phyloP scores from a whole-genome alignment of 2,329 filamentous ascomycete species.

The Balansia obtecta region DNA sequence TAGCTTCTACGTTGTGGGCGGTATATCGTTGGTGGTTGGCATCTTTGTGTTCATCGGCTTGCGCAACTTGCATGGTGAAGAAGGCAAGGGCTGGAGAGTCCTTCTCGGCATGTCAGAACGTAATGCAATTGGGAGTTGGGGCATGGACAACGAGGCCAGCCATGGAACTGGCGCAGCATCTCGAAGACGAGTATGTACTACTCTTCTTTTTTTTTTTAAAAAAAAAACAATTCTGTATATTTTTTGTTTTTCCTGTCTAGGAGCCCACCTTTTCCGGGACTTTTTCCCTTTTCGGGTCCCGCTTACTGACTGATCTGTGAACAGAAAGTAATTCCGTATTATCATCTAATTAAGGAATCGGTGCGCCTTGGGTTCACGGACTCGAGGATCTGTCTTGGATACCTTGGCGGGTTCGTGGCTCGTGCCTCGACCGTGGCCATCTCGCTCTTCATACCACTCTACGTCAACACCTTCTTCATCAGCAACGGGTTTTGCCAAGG shows the following conservation, averaged over 20 bases:
- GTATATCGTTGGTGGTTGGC: conserved; percentile 59
- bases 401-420: conserved; percentile 88
- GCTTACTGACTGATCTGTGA: not conserved
- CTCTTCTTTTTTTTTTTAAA: no score
- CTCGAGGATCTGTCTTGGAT: conserved; percentile 70
- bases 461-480: conserved; percentile 84
- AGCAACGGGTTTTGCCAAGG: conserved; percentile 65
- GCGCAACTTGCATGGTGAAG: conserved; percentile 55
- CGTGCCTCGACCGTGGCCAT: conserved; percentile 91
- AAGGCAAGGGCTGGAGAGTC: conserved; percentile 58
- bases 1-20: conserved; percentile 79
- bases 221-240: no score
- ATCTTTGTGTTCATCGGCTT: conserved; percentile 70
- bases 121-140: conserved; percentile 11
- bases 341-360: conserved; percentile 47
- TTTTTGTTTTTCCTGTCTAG: no score
- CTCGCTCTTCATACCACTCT: conserved; percentile 86
- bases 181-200: conserved; percentile 16
- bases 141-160: conserved; percentile 4
- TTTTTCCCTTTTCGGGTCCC: no score
- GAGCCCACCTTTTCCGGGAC: no score
- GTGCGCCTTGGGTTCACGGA: conserved; percentile 62
- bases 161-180: conserved; percentile 7
- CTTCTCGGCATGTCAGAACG: conserved; percentile 33
- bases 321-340: conserved; percentile 38